A percentile compares a stretch with the other conserved stretches of the same genome.
Evolutionary conservation across 2,329 filamentous ascomycete genomes (phyloP).

Genomic region (Epichloe baconii): DNA sequence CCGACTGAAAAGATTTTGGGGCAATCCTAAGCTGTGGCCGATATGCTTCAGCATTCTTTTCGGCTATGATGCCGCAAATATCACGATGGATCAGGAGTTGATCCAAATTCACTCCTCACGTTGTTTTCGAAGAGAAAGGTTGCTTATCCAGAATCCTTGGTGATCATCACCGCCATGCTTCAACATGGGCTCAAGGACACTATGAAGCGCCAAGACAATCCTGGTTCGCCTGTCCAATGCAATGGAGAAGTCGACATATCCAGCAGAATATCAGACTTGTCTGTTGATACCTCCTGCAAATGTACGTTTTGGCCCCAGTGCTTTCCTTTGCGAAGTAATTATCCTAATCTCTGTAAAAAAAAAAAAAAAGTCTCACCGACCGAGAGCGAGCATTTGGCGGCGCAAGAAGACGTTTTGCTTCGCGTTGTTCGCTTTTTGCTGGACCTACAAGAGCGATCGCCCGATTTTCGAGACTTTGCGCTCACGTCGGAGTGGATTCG

Average conservation of each 20-base stretch:
- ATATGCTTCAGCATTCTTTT: slow-evolving; percentile 84
- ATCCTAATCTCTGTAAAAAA: not conserved
- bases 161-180: slow-evolving; percentile 75
- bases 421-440: slow-evolving; percentile 68
- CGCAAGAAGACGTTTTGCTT: slow-evolving; percentile 53
- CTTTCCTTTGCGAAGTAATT: not conserved
- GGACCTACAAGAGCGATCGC: slow-evolving; percentile 64
- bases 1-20: slow-evolving; percentile 79
- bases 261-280: not conserved
- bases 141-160: slow-evolving; percentile 62
- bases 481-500: slow-evolving; percentile 69
- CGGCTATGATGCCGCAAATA: slow-evolving; percentile 62
- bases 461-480: slow-evolving; percentile 71
- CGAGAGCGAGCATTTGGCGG: slow-evolving; percentile 32
- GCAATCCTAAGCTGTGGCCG: slow-evolving; percentile 70
- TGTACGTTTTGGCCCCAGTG: not conserved
- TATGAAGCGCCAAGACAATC: slow-evolving; percentile 46
- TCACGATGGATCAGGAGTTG: slow-evolving; percentile 63
- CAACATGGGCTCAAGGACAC: slow-evolving; percentile 69
- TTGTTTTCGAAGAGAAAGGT: slow-evolving; percentile 59
- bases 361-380: slow-evolving; percentile 15
- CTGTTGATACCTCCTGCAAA: not conserved
- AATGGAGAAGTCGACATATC: not conserved
- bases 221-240: slow-evolving; percentile 35
- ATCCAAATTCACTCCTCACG: slow-evolving; percentile 60